Base-by-base conservation (phyloP, 2,329 filamentous ascomycete genomes). In the Aspergillus sp. region DNA sequence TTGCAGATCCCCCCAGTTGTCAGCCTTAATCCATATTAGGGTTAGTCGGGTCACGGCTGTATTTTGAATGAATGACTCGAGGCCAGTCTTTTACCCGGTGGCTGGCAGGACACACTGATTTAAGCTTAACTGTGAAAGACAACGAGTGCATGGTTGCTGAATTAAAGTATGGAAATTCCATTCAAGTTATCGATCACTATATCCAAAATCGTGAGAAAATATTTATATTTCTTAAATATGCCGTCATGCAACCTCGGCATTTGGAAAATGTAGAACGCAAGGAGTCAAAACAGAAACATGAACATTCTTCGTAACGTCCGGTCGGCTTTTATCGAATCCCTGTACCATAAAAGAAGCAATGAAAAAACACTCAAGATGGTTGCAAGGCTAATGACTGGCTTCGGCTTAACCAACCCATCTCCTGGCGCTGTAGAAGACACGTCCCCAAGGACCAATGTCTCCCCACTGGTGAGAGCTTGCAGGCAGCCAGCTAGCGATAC, bases 361-460 rank as follows among this genome's bases (percentile, higher is more conserved):
- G 6, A 42, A 7, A n/a, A 47, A 22, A 22, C 11, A 24, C 6
- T 47, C 2, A 42, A n/a, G 1, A n/a, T 16, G 36, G 16, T 42
- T 42, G 36, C 14, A 42, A n/a, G 5, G 36, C 16, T n/a, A 3
- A 7, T 42, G 14, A 4, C 14, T 12, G 10, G 32, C 10, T 42
- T n/a, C 16, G 2, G 36, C 16, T 42, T 73, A 88, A 56, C 90
- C 91, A 69, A 96, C 90, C 93, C 93, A 96, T 75, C 88, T 85
- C 74, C 93, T 88, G 6, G 91, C 92, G 72, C 90, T 96, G 80
- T 87, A 88, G 80, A 96, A 96, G 79, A 96, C 83, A 71, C 91
- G 84, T 63, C 89, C 82, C 92, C 92, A 96, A 20, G 93, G 92
- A 1, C 91, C 90, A 72, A 89, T 89, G 66, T 92, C 89, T 29